phyloP scores from a whole-genome alignment of 192 early-diverging fungal genomes.

The Rhizophagus prolifer region DNA sequence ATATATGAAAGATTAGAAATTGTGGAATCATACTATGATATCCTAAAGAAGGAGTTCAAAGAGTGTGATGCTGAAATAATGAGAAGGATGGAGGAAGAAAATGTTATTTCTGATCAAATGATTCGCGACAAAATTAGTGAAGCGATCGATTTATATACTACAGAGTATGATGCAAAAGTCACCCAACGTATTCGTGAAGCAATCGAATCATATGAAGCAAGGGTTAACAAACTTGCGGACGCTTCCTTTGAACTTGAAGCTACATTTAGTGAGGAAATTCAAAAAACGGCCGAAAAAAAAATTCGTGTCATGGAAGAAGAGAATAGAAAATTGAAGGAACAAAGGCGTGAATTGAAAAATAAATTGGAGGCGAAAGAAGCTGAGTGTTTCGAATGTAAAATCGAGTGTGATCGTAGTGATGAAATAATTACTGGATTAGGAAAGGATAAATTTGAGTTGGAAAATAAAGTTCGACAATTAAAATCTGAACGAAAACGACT shows the following conservation, averaged over 20 bases:
- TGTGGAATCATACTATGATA: neutral
- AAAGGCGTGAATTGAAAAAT: neutral
- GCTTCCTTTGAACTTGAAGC: constrained; percentile 3
- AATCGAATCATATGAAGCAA: neutral
- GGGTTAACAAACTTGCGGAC: neutral
- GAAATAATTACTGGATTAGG: neutral
- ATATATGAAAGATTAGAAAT: neutral
- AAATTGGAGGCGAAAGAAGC: neutral
- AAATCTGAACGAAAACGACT: neutral
- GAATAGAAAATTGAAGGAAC: neutral
- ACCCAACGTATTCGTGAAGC: neutral
- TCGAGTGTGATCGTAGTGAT: neutral
- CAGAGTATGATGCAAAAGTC: neutral
- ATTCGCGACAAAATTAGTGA: neutral
- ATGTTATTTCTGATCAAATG: neutral
- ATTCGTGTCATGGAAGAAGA: neutral
- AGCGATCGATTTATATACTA: neutral
- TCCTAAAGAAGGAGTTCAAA: neutral
- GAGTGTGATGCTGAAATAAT: neutral
- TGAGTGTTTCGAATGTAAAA: neutral
- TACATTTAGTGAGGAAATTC: neutral
- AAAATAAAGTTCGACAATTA: neutral
- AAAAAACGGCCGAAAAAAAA: neutral
- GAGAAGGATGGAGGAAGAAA: neutral
- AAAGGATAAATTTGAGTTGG: neutral